phyloP scores from a whole-genome alignment of 23 red algal genomes.

The Gracilaria gracilis region DNA sequence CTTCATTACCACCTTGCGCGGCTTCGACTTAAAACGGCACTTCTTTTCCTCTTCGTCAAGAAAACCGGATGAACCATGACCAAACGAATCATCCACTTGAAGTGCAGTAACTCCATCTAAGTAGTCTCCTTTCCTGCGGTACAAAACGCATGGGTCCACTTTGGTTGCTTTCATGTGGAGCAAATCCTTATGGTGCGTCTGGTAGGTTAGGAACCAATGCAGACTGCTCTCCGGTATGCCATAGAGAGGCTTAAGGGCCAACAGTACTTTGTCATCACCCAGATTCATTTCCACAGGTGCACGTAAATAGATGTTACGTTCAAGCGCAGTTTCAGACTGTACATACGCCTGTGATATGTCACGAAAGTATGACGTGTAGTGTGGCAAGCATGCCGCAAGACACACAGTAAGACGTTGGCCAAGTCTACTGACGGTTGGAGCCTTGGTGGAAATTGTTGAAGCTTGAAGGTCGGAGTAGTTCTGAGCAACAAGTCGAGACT shows the following conservation, averaged over 20 bases:
- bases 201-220: conserved; percentile 25
- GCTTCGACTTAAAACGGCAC: conserved; percentile 8
- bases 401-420: conserved; percentile 28
- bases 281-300: conserved; percentile 24
- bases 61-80: not conserved
- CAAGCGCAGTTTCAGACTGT: conserved; percentile 32
- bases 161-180: not conserved
- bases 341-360: conserved; percentile 52
- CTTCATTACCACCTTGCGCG: not conserved
- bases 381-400: conserved; percentile 7
- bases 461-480: conserved; percentile 36
- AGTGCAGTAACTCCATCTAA: not conserved
- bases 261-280: not conserved
- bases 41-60: not conserved
- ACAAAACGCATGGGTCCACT: not conserved
- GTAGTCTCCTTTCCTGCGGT: not conserved
- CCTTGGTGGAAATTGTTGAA: conserved; percentile 19
- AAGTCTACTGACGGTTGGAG: conserved; percentile 27
- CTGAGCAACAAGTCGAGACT: conserved; percentile 53
- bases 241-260: conserved; percentile 19
- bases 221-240: conserved; percentile 11
- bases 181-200: conserved; percentile 17
- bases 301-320: not conserved
- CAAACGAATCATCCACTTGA: conserved; percentile 11
- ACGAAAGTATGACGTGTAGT: not conserved